A percentile compares a stretch with the other conserved stretches of the same genome.
These are phyloP conservation scores for Aspergillus oerlinghausenensis DNA, from an alignment of 2,329 filamentous ascomycete genomes.

Conservation along the genomic window DNA sequence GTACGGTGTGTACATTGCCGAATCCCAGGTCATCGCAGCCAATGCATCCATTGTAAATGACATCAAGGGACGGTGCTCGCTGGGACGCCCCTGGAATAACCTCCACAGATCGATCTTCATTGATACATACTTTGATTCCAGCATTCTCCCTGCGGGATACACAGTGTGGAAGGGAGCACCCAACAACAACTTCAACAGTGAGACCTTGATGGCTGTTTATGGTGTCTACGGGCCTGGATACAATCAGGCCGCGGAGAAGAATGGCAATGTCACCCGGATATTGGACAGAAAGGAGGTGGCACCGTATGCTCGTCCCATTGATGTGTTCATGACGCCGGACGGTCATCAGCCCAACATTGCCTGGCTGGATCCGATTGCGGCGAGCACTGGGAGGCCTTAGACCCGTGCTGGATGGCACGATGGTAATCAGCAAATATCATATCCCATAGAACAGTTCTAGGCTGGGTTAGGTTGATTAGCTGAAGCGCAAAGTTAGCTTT, in stretches of 20 bases:
- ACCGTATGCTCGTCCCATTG: not conserved
- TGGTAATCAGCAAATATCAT: too few relatives aligned
- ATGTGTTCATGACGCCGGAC: not conserved
- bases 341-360: not conserved
- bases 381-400: not conserved
- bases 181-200: not conserved
- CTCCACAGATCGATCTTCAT: constrained; percentile 56
- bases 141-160: constrained; percentile 52
- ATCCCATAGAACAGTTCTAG: too few relatives aligned
- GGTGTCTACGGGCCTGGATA: not conserved
- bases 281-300: not conserved
- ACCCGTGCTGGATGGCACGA: not conserved
- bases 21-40: constrained; percentile 50
- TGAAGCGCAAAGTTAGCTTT: too few relatives aligned
- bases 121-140: constrained; percentile 51
- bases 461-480: too few relatives aligned
- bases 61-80: constrained; percentile 48
- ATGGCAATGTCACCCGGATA: not conserved
- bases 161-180: constrained; percentile 43
- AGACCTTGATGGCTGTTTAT: not conserved
- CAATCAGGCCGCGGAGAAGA: not conserved
- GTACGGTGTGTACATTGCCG: constrained; percentile 62
- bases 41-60: constrained; percentile 44
- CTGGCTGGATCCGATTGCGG: not conserved
- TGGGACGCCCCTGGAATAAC: constrained; percentile 60